phyloP scores from a whole-genome alignment of 257 asterid genomes.

The Gardenia jasminoides region DNA sequence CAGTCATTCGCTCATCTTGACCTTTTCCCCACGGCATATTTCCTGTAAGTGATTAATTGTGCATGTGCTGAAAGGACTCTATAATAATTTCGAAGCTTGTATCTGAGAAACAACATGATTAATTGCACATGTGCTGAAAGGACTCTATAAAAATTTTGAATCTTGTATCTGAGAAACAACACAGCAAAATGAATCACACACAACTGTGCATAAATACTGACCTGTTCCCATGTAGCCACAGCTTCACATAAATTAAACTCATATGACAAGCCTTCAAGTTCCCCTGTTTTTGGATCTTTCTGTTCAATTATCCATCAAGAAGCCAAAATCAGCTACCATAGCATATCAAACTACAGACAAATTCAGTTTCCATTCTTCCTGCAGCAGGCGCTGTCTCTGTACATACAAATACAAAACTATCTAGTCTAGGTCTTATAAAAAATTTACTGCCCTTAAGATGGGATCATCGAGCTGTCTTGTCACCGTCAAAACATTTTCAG shows the following conservation, averaged over 20 bases:
- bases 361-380: background rate
- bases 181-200: background rate
- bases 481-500: background rate
- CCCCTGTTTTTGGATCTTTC: slow-evolving; percentile 97
- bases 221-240: slow-evolving; percentile 99
- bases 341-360: background rate
- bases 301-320: slow-evolving; percentile 33
- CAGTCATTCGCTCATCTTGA: background rate
- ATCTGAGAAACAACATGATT: background rate
- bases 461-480: background rate
- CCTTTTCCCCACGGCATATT: background rate
- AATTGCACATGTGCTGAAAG: too few relatives aligned
- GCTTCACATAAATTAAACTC: slow-evolving; percentile 87
- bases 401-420: background rate
- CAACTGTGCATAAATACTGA: slow-evolving; percentile 19
- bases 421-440: background rate
- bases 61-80: background rate
- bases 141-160: background rate
- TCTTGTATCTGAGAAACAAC: background rate
- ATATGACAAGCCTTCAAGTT: slow-evolving; percentile 79
- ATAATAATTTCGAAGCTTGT: background rate
- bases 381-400: background rate
- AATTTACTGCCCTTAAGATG: background rate
- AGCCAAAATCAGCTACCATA: background rate
- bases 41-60: background rate